These are phyloP conservation scores for Tylopilus subfusipes DNA, from an alignment of 768 basidiomycete genomes.

Conservation along the genomic window DNA sequence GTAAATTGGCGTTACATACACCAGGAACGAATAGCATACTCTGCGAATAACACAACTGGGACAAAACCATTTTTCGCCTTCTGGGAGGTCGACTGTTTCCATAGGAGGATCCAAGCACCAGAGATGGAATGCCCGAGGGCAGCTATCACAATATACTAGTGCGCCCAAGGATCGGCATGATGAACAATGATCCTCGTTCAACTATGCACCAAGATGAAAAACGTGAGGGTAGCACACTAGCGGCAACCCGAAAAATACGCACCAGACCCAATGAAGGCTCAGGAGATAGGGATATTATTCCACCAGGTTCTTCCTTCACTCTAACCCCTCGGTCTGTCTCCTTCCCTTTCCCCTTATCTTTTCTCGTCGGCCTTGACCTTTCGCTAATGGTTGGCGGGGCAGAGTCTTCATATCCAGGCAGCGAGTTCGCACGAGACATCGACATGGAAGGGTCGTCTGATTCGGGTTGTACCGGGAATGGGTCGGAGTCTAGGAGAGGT, in stretches of 20 bases:
- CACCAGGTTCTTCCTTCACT: constrained; percentile 45
- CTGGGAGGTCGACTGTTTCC: constrained; percentile 81
- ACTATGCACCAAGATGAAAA: constrained; percentile 25
- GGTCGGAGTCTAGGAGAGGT: constrained; percentile 49
- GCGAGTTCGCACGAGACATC: constrained; percentile 65
- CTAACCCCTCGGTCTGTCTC: constrained; percentile 36
- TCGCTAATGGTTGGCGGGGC: constrained; percentile 20
- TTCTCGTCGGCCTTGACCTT: constrained; percentile 28
- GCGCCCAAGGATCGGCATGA: constrained; percentile 79
- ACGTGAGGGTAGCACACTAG: constrained; percentile 15
- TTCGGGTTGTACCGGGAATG: constrained; percentile 50
- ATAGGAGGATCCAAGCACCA: constrained; percentile 96
- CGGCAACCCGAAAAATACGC: constrained; percentile 20
- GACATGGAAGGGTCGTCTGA: constrained; percentile 49
- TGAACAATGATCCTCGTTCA: constrained; percentile 84
- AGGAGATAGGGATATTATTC: constrained; percentile 35
- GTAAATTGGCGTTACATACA: constrained; percentile 10
- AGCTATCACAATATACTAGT: constrained; percentile 95
- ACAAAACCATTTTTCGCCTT: constrained; percentile 78
- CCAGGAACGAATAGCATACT: constrained; percentile 38
- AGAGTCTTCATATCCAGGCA: constrained; percentile 30
- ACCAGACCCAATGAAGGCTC: constrained; percentile 37
- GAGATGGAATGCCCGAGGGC: constrained; percentile 93
- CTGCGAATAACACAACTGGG: constrained; percentile 64
- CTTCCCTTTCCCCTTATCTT: constrained; percentile 49